Base-by-base conservation (phyloP, 2,329 filamentous ascomycete genomes). In the Pseudocercospora crystallina region DNA sequence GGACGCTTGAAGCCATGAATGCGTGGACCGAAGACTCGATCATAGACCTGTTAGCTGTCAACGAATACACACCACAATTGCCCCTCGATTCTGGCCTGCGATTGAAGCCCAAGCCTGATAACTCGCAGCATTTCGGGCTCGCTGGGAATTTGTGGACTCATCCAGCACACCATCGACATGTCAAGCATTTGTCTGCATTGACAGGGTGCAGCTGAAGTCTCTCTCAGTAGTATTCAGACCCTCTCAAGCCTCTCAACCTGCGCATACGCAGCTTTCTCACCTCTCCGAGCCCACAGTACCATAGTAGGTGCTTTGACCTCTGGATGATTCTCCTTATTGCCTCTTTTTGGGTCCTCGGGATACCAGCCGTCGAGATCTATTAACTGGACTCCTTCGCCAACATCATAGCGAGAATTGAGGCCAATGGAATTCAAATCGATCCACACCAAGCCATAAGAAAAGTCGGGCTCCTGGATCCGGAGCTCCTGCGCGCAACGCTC, bases 111-210 rank as follows among this genome's bases (percentile, higher is more conserved):
- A n/a, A n/a, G n/a, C n/a, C n/a, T n/a, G n/a, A n/a, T n/a, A n/a
- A n/a, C n/a, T n/a, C n/a, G n/a, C n/a, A n/a, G n/a, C n/a, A n/a
- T n/a, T n/a, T n/a, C n/a, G n/a, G n/a, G n/a, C n/a, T n/a, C n/a
- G n/a, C n/a, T n/a, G n/a, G n/a, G n/a, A n/a, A n/a, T n/a, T n/a
- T n/a, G n/a, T n/a, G 5, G 43, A 20, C 13, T 43, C 31, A 14
- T 52, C 43, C 2, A 47, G n/a, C 9, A 42, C 48, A 42, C 47
- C 42, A 30, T 36, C 42, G 11, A 41, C 20, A n/a, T 46, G 35
- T 15, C 41, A 46, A 7, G 40, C 35, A 17, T 46, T 33, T 14
- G n/a, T 51, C 36, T 37, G 29, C 31, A 42, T 46, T 20, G 47
- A 13, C 2, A 41, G 36, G 7, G 36, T 12, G 42, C 42, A 51